Evolutionary conservation across 495 filamentous ascomycete species (phyloP).

Genomic region (Aspergillus haitiensis): DNA sequence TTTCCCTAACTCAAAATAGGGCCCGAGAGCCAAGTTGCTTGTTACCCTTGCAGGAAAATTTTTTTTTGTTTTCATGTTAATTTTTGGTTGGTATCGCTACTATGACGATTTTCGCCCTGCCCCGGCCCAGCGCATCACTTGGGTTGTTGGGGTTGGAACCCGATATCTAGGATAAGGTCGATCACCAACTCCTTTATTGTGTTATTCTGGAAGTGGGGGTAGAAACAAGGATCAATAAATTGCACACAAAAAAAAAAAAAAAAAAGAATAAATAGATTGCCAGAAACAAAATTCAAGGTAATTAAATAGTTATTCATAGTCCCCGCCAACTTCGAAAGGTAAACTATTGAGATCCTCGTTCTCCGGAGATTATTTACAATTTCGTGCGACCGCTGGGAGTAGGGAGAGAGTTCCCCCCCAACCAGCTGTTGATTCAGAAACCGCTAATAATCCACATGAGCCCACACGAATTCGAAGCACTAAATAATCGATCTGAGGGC

Average conservation of each 20-base stretch:
- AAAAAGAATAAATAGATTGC: not conserved
- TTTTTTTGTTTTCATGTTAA: not conserved
- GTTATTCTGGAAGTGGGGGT: not conserved
- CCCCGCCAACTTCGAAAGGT: not conserved
- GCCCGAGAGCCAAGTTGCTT: slow-evolving; percentile 4
- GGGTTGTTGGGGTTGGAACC: not conserved
- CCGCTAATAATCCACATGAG: not conserved
- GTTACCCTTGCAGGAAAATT: slow-evolving; percentile 18
- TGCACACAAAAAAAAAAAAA: not conserved
- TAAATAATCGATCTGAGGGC: slow-evolving; percentile 3
- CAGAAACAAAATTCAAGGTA: not conserved
- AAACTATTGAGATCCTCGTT: slow-evolving; percentile 10
- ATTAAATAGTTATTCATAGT: too few relatives aligned
- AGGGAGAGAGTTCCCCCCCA: not conserved
- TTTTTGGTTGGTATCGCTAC: slow-evolving; percentile 1
- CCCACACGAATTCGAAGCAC: not conserved
- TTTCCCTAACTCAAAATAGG: slow-evolving; percentile 15
- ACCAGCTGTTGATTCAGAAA: too few relatives aligned
- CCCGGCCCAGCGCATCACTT: not conserved
- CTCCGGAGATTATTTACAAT: slow-evolving; percentile 2
- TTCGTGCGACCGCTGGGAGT: not conserved
- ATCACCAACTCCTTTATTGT: slow-evolving; percentile 16
- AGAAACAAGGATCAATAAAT: not conserved
- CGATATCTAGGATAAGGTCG: not conserved
- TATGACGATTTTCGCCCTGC: slow-evolving; percentile 1